Evolutionary conservation across 2,329 filamentous ascomycete genomes (phyloP), one percentile per base, ranked within the genome.

Genomic region (Cryphonectria parasitica): DNA sequence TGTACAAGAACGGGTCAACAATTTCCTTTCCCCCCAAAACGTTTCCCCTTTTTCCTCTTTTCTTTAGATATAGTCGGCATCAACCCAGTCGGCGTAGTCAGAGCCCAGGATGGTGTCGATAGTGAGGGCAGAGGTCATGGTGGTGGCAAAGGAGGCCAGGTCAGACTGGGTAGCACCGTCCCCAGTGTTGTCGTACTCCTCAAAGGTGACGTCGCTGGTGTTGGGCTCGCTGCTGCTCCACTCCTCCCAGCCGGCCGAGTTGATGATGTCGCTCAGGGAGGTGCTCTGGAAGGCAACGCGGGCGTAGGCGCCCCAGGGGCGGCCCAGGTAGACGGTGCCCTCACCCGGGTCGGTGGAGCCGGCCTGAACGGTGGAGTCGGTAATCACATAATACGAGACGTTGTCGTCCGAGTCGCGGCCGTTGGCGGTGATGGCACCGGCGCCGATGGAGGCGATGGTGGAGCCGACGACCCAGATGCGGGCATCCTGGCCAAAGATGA

Each of bases 401-500:
- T 83, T 80, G 52, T 77, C 76, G 17, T 78, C 78, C 11, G 69
- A 69, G 52, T 78, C 64, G 56, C 84, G 80, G 19, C 84, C 85
- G 66, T 79, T 80, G 69, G 83, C 82, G 25, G 83, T 84, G 73
- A 86, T 79, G 74, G 80, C 84, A n/a, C 85, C 85, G 2, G 79
- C 79, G 25, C 78, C 76, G 13, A 84, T 78, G 65, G 86, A 83
- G 58, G 82, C 78, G 72, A 89, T 84, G 61, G 83, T 82, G 70
- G 81, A 82, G 19, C 79, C 74, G 68, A 87, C 83, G 72, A 89
- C 87, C 87, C 87, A 90, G 13, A 83, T 83, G 2, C 78, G 75
- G 1, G 84, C 86, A 31, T 81, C 76, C 75, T 88, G 85, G 13
- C 88, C 88, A 73, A 89, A 90, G 76, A 89, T 86, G 77, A 88